phyloP scores from a whole-genome alignment of 257 asterid genomes.

The Primulina huaijiensis region DNA sequence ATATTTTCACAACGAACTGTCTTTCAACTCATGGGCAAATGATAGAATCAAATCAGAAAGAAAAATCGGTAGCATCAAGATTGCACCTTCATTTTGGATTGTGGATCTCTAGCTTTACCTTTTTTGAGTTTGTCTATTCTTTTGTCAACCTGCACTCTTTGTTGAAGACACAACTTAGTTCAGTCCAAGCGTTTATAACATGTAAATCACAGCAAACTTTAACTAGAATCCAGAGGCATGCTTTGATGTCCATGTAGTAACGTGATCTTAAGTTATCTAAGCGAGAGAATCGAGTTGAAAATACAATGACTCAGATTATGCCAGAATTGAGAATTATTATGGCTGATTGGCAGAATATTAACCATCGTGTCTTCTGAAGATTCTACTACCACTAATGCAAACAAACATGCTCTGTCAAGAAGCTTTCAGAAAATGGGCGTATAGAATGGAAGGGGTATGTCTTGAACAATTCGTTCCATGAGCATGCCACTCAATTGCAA shows the following conservation, averaged over 20 bases:
- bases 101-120: slow-evolving; percentile 60
- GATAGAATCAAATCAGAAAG: slow-evolving; percentile 11
- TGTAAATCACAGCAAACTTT: neutral
- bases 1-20: slow-evolving; percentile 13
- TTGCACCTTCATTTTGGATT: slow-evolving; percentile 65
- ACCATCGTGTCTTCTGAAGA: neutral
- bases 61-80: slow-evolving; percentile 18
- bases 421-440: neutral
- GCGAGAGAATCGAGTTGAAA: neutral
- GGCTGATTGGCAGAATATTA: too few species aligned
- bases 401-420: neutral
- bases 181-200: slow-evolving; percentile 14
- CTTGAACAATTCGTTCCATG: neutral
- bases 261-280: neutral
- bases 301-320: neutral
- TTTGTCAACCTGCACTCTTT: slow-evolving; percentile 76
- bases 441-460: neutral
- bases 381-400: neutral
- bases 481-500: neutral
- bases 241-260: neutral
- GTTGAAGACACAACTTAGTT: slow-evolving; percentile 43
- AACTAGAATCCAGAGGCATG: neutral
- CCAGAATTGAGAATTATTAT: too few species aligned
- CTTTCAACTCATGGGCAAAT: slow-evolving; percentile 1
- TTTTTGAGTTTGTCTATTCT: neutral